These are phyloP conservation scores for Scutellaria baicalensis DNA, from an alignment of 257 asterid species.

Conservation along the genomic window DNA sequence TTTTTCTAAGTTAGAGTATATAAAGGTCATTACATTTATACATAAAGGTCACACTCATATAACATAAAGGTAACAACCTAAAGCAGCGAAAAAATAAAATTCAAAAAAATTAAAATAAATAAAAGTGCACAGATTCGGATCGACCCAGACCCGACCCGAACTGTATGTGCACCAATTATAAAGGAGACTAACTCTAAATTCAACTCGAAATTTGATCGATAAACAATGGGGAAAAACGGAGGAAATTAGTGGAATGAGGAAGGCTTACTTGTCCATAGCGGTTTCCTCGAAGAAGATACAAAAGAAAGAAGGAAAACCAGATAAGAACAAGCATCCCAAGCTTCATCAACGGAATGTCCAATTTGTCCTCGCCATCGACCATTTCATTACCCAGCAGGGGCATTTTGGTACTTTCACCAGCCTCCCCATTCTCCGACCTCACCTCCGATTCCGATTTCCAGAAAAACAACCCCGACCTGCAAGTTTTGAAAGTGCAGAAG, in stretches of 20 bases:
- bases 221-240: no score
- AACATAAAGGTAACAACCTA: no score
- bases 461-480: constrained; percentile 42
- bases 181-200: no score
- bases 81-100: no score
- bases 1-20: no score
- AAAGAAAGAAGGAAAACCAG: constrained; percentile 60
- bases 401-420: constrained; percentile 11
- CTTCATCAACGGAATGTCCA: constrained; percentile 55
- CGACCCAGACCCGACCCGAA: no score
- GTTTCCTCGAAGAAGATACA: constrained; percentile 84
- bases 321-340: constrained; percentile 44
- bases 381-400: constrained; percentile 27
- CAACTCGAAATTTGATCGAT: no score
- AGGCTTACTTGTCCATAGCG: constrained; percentile 54
- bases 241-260: not conserved
- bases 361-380: not conserved
- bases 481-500: constrained; percentile 64
- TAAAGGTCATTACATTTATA: no score
- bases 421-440: constrained; percentile 21
- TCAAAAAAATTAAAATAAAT: no score
- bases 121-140: no score
- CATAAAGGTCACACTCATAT: no score
- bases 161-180: no score
- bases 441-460: constrained; percentile 60